Conservation (phyloP, 2,329 filamentous ascomycete species). For the Colletotrichum tamarilloi region DNA sequence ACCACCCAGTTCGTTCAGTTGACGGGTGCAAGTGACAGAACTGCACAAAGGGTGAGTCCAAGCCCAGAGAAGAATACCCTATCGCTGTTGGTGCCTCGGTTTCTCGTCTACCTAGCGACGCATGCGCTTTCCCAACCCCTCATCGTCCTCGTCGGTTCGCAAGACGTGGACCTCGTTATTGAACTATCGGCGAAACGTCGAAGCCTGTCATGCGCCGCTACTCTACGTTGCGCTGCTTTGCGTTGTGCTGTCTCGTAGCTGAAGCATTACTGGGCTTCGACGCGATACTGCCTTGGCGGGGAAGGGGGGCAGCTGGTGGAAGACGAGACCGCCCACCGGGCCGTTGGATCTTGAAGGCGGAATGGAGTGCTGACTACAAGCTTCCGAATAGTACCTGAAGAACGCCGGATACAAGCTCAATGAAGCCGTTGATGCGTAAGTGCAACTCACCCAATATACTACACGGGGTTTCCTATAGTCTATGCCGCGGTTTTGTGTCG, state of each 20-base stretch:
- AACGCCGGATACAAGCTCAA: conserved; percentile 62
- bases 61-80: neutral
- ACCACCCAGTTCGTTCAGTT: conserved; percentile 54
- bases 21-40: conserved; percentile 57
- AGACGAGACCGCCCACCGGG: neutral
- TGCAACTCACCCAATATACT: conserved; percentile 41
- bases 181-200: conserved; percentile 19
- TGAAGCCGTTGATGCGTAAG: conserved; percentile 68
- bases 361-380: conserved; percentile 28
- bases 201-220: conserved; percentile 8
- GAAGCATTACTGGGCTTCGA: conserved; percentile 4
- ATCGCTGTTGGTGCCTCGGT: neutral
- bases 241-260: neutral
- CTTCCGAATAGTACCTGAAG: conserved; percentile 56
- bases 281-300: conserved; percentile 5
- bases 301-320: conserved; percentile 7
- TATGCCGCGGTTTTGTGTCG: conserved; percentile 5
- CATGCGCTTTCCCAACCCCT: neutral
- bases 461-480: conserved; percentile 34
- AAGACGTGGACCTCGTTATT: neutral
- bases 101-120: neutral
- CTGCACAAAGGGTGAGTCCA: conserved; percentile 56
- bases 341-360: neutral
- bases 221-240: neutral
- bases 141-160: conserved; percentile 7